These are phyloP conservation scores for Russula earlei DNA, from an alignment of 768 basidiomycete genomes.

Conservation along the genomic window DNA sequence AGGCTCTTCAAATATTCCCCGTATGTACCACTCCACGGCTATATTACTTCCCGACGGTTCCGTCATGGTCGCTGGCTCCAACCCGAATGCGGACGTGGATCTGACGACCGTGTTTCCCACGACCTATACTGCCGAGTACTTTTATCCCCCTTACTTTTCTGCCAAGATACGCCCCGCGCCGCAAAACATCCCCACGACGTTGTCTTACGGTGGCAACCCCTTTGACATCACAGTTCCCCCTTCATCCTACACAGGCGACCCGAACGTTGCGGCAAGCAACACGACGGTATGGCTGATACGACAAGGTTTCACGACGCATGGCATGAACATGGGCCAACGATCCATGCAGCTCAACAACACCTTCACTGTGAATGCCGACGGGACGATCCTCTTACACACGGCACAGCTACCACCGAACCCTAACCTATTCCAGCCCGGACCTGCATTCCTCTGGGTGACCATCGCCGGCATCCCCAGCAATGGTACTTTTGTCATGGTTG, in stretches of 20 bases:
- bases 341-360: constrained; percentile 1
- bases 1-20: not conserved
- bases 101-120: not conserved
- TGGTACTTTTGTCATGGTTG: not conserved
- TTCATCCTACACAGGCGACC: not conserved
- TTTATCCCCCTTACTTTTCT: constrained; percentile 1
- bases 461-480: not conserved
- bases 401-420: not conserved
- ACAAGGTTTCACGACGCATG: constrained; percentile 2
- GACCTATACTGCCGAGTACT: not conserved
- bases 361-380: not conserved
- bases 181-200: not conserved
- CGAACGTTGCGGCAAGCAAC: not conserved
- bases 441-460: constrained; percentile 1
- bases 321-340: constrained; percentile 7
- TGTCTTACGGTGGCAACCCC: not conserved
- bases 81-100: not conserved
- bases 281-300: constrained; percentile 1
- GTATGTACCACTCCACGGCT: constrained; percentile 4
- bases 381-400: not conserved
- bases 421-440: constrained; percentile 4
- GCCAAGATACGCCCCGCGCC: not conserved
- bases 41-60: not conserved
- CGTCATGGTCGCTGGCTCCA: constrained; percentile 4
- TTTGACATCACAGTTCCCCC: not conserved